Evolutionary conservation across 75 land plant species (phyloP).

Genomic region (Ceratopteris richardii): DNA sequence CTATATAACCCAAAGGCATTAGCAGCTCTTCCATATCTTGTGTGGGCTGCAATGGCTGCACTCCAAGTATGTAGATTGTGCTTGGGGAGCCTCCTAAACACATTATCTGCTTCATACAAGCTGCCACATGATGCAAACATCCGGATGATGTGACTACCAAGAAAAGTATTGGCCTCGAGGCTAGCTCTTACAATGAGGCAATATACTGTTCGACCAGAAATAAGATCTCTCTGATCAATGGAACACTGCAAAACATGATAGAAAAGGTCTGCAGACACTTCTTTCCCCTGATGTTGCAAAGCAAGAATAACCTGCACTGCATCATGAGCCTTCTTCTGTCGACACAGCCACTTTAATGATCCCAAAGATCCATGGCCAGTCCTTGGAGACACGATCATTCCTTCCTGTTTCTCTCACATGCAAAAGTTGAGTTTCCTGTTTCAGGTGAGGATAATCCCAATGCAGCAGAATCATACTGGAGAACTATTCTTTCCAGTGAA

Average conservation of each 20-base stretch:
- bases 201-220: not conserved
- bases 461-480: too few species aligned
- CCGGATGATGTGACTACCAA: not conserved
- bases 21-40: constrained; percentile 26
- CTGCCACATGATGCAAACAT: not conserved
- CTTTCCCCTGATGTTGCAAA: not conserved
- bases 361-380: not conserved
- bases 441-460: too few species aligned
- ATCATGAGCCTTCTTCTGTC: not conserved
- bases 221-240: not conserved
- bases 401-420: too few species aligned
- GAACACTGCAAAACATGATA: not conserved
- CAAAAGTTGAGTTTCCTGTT: too few species aligned
- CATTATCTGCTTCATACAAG: not conserved
- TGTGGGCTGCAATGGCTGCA: constrained; percentile 40
- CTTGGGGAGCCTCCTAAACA: not conserved
- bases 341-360: not conserved
- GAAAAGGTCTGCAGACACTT: not conserved
- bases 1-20: constrained; percentile 22
- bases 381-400: too few species aligned
- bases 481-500: too few species aligned
- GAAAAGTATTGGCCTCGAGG: not conserved
- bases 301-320: not conserved
- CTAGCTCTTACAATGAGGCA: not conserved
- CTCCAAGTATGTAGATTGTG: constrained; percentile 31